phyloP scores from a whole-genome alignment of 2,329 filamentous ascomycete species.

The Colletotrichum somersetense region DNA sequence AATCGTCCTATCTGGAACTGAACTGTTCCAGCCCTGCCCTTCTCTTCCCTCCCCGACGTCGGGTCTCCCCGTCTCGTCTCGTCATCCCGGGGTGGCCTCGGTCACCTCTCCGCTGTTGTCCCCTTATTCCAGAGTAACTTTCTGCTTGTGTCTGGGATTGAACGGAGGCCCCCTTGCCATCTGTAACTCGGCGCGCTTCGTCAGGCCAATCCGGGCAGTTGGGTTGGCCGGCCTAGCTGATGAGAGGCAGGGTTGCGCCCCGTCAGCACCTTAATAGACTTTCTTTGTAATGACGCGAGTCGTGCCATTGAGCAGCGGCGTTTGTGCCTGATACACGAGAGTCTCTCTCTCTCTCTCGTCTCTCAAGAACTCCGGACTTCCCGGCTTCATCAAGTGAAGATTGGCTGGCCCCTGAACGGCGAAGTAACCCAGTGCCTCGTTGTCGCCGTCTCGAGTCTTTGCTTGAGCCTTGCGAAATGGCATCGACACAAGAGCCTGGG shows the following conservation, averaged over 20 bases:
- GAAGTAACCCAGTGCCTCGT: constrained; percentile 13
- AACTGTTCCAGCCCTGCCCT: background rate
- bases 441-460: background rate
- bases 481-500: constrained; percentile 3
- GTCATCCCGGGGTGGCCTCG: background rate
- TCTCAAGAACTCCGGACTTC: constrained; percentile 20
- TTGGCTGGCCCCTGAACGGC: constrained; percentile 12
- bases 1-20: constrained; percentile 30
- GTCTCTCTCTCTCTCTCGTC: background rate
- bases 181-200: constrained; percentile 31
- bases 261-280: constrained; percentile 24
- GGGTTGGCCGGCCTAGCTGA: constrained; percentile 12
- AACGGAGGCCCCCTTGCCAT: constrained; percentile 33
- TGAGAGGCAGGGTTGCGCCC: constrained; percentile 25
- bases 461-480: constrained; percentile 19
- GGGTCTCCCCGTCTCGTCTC: background rate
- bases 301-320: background rate
- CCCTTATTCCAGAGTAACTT: constrained; percentile 36
- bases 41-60: no score
- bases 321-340: constrained; percentile 1
- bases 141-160: constrained; percentile 39
- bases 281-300: constrained; percentile 19
- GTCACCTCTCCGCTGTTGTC: constrained; percentile 3
- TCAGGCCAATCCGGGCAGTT: constrained; percentile 27
- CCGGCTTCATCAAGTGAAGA: constrained; percentile 22